Conservation (phyloP, 305 asterid genomes). For the Solanum hybrid region DNA sequence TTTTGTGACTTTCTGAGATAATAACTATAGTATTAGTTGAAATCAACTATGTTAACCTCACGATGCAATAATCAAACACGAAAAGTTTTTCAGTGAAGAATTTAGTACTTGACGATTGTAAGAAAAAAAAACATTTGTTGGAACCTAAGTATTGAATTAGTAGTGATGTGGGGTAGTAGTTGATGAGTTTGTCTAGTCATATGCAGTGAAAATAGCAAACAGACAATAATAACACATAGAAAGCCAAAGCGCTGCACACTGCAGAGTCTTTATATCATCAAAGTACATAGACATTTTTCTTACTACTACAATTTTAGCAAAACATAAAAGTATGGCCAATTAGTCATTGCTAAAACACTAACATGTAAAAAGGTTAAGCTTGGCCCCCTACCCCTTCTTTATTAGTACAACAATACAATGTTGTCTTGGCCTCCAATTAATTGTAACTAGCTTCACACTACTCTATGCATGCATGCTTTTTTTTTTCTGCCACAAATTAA, state of each 20-base stretch:
- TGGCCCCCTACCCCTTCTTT: neutral
- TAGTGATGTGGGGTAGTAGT: neutral
- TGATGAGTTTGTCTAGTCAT: conserved; percentile 1
- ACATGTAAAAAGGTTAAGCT: neutral
- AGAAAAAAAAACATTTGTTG: neutral
- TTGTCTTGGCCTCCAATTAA: neutral
- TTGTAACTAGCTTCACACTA: neutral
- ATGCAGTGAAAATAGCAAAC: conserved; percentile 10
- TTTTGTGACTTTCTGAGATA: neutral
- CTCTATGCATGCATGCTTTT: neutral
- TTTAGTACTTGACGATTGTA: neutral
- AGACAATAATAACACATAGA: conserved; percentile 18
- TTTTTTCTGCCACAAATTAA: conserved; percentile 5
- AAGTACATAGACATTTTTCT: conserved; percentile 12
- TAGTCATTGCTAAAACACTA: neutral
- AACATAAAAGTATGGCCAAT: conserved; percentile 23
- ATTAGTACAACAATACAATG: neutral
- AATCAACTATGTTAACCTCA: neutral
- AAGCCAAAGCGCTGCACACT: conserved; percentile 17
- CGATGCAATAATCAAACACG: neutral
- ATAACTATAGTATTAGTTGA: neutral
- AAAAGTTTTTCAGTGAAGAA: neutral
- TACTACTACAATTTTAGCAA: neutral
- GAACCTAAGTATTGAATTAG: neutral
- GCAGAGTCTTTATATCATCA: conserved; percentile 12